Base-by-base conservation (phyloP, 805 yeast species). In the Saccharomycopsis fermentans region DNA sequence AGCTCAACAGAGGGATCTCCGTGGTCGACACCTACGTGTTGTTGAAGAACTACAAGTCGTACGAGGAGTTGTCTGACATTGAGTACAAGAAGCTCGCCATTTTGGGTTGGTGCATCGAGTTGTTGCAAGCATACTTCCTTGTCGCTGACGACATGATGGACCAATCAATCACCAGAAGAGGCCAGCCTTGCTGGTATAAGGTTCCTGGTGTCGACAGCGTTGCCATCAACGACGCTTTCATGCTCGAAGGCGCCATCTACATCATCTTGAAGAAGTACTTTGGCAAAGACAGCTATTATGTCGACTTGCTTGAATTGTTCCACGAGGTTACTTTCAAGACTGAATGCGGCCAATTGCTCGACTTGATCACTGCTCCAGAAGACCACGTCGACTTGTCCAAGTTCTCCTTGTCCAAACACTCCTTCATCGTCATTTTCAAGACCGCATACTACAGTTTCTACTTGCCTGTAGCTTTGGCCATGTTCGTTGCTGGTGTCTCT, bases 141-240 rank as follows among this genome's bases (percentile, higher is more conserved):
- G 98, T 94, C 59, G 95, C 98, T 35, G 99, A 94, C 71, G 99
- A 94, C 71, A 94, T 94, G 83, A 94, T 94, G 99, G 99, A 94
- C 72, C 82, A 83, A 65, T 87, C 96, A 36, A 86, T 89, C 71
- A 94, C 99, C 48, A 87, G 99, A 79, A 86, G 99, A 72, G 99
- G 97, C 61, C 97, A 92, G 74, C 94, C 97, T 64, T 94, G 99
- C 74, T 94, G 99, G 99, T 94, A 90, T 77, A 83, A 79, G 69
- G 80, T 75, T 37, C 83, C 81, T 64, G 82, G 82, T 43, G 97
- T 94, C 60, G 89, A 88, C 47, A 90, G 90, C 70, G 86, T 94
- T 70, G 99, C 99, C 60, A 94, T 94, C 73, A 94, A 94, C 69
- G 99, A 94, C 70, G 83, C 99, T 3, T 94, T 94, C 73, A 89